Evolutionary conservation across 306 rosid genomes (phyloP), one percentile per base, ranked within the genome.

Genomic region (Styphnolobium japonicum): DNA sequence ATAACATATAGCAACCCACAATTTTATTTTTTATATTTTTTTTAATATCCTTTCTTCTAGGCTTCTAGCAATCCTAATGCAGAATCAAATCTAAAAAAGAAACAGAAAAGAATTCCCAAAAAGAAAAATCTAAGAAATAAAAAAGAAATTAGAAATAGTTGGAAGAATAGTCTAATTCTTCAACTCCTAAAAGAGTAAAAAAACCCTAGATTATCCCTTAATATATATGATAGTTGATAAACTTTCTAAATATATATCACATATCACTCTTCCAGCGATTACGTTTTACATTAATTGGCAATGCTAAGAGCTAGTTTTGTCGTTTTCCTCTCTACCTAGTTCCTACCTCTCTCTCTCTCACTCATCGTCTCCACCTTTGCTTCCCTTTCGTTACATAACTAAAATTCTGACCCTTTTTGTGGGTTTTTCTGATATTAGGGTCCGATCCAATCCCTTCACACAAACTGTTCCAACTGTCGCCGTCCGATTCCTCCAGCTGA

Each of bases 401-500:
- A 3, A 52, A 68, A 43, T 34, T 58, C 42, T 43, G 52, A 43
- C 70, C 57, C 10, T 52, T 29, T 19, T 27, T 73, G 15, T 45
- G 3, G 27, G 11, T 53, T 57, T 25, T 75, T 73, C 71, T 29
- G 15, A 63, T 76, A 52, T 53, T 68, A 70, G 51, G 71, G 72
- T 85, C 80, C 37, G 79, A 83, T 86, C 81, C 80, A 67, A 19
- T 56, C 65, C 55, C 36, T 70, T 25, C 53, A 22, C 21, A 48
- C 65, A 77, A 81, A 71, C 82, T 67, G 79, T 63, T 25, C 57
- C 87, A 81, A 55, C 78, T 71, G 52, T 55, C 89, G 77, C 87
- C 87, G 83, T 84, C 66, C 31, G 86, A 86, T 86, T 42, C 21
- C 10, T 14, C 21, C 9, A 7, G 23, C 75, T 15, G 42, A 0